Conservation (phyloP, 1,284 basidiomycete genomes). For the Tilletia setariae region DNA sequence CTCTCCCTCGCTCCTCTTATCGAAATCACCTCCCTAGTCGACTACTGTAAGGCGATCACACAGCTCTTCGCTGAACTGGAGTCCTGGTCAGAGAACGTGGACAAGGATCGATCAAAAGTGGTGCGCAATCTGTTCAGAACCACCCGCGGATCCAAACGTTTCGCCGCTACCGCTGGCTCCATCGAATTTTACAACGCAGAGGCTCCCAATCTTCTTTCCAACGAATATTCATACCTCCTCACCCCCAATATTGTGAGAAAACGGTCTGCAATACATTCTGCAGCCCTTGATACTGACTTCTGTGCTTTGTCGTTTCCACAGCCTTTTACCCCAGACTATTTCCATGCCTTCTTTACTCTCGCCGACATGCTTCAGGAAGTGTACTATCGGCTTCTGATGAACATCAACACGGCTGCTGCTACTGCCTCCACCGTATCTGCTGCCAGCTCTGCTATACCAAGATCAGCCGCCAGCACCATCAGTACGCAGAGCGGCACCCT, state of each 20-base stretch:
- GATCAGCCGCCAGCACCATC: neutral
- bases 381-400: constrained; percentile 36
- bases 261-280: neutral
- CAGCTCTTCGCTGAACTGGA: constrained; percentile 39
- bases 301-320: neutral
- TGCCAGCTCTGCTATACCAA: neutral
- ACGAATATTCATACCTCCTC: constrained; percentile 69
- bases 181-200: neutral
- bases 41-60: constrained; percentile 31
- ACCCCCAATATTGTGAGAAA: constrained; percentile 63
- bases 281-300: neutral
- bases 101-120: constrained; percentile 29
- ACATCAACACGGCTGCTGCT: neutral
- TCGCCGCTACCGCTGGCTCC: constrained; percentile 65
- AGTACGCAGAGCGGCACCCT: neutral
- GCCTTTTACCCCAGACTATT: constrained; percentile 42
- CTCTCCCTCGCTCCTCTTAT: constrained; percentile 34
- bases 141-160: constrained; percentile 52
- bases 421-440: neutral
- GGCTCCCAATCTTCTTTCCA: constrained; percentile 28
- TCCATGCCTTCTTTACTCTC: constrained; percentile 40
- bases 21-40: constrained; percentile 27
- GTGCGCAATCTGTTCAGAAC: constrained; percentile 13
- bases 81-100: constrained; percentile 16
- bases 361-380: constrained; percentile 41